Conservation (phyloP, 2,329 filamentous ascomycete species). For the Penicillium frequentans region DNA sequence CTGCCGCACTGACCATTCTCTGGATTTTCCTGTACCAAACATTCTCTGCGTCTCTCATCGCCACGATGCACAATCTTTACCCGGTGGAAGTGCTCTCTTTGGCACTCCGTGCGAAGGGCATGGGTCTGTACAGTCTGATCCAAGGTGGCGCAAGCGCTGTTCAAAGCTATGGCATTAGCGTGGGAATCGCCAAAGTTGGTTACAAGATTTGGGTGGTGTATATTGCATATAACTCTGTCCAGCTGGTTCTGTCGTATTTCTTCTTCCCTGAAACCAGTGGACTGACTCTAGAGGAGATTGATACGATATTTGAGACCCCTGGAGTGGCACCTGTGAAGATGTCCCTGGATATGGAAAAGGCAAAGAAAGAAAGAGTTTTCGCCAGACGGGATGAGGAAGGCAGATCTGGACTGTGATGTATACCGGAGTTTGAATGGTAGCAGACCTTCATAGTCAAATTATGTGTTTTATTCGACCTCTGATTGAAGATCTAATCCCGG, state of each 20-base stretch:
- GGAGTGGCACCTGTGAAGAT: constrained; percentile 47
- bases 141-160: constrained; percentile 47
- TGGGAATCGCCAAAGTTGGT: constrained; percentile 48
- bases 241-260: constrained; percentile 50
- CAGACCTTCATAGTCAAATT: not conserved
- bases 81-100: constrained; percentile 48
- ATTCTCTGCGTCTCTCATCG: constrained; percentile 47
- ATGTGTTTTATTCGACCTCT: not conserved
- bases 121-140: constrained; percentile 48
- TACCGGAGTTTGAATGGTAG: not conserved
- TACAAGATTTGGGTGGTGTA: constrained; percentile 56
- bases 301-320: constrained; percentile 56
- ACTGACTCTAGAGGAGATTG: constrained; percentile 57
- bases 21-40: constrained; percentile 53
- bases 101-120: constrained; percentile 47
- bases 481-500: not conserved
- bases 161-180: constrained; percentile 49
- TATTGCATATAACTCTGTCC: constrained; percentile 51
- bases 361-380: constrained; percentile 35
- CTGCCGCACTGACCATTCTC: constrained; percentile 45
- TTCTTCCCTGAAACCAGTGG: constrained; percentile 55
- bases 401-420: not conserved
- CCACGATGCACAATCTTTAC: constrained; percentile 52
- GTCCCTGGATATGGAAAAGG: constrained; percentile 42
- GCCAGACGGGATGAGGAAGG: constrained; percentile 21